These are phyloP conservation scores for Colletotrichum sp. DNA, from an alignment of 2,329 filamentous ascomycete genomes.

Conservation along the genomic window DNA sequence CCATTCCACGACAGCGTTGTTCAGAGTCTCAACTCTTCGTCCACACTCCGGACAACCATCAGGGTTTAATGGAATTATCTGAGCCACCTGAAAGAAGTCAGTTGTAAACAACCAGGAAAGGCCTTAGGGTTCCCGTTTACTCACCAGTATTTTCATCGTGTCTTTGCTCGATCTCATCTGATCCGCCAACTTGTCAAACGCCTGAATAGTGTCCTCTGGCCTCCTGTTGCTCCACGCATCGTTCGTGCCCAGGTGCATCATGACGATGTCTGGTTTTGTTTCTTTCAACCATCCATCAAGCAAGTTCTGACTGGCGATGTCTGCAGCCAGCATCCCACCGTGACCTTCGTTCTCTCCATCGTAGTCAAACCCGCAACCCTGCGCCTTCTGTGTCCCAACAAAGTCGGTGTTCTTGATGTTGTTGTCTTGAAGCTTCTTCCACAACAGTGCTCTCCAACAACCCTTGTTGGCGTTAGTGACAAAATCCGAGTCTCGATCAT, in stretches of 20 bases:
- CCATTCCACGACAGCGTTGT: not conserved
- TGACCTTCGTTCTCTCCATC: constrained; percentile 51
- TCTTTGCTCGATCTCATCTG: constrained; percentile 46
- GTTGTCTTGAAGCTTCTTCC: constrained; percentile 31
- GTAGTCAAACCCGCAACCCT: constrained; percentile 39
- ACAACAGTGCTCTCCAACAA: constrained; percentile 38
- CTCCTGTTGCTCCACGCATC: constrained; percentile 41
- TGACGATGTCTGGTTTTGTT: constrained; percentile 44
- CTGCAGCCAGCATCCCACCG: constrained; percentile 41
- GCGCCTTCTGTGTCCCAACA: constrained; percentile 35
- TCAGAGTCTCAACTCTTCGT: not conserved
- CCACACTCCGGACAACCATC: not conserved
- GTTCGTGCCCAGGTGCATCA: constrained; percentile 51
- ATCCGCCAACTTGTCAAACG: constrained; percentile 40
- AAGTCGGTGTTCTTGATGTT: constrained; percentile 36
- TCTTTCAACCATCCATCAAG: constrained; percentile 41
- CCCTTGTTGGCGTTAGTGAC: constrained; percentile 12
- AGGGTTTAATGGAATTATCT: not conserved
- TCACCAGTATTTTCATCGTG: constrained; percentile 40
- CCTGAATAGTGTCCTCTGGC: constrained; percentile 35
- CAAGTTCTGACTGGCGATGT: constrained; percentile 39
- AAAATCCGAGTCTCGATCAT: not conserved
- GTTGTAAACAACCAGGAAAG: not conserved
- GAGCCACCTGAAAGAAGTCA: not conserved
- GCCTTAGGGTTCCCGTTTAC: not conserved